Conservation (phyloP, 495 filamentous ascomycete genomes). For the Bathelium albidoporum region DNA sequence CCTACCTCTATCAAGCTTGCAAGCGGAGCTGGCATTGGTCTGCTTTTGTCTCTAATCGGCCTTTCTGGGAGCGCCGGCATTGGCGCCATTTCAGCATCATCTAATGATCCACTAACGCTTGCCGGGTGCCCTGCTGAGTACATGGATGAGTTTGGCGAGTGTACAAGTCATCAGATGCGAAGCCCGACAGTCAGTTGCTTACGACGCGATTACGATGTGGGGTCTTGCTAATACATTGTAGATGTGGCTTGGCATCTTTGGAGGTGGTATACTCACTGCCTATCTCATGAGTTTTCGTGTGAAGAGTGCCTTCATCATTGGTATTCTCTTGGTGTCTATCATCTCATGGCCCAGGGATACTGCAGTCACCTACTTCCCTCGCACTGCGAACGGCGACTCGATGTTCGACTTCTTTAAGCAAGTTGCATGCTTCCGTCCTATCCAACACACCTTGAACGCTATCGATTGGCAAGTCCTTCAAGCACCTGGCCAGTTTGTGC, state of each 20-base stretch:
- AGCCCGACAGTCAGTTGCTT: constrained; percentile 40
- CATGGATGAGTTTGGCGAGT: constrained; percentile 37
- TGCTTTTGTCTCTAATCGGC: constrained; percentile 73
- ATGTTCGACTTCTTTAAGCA: constrained; percentile 75
- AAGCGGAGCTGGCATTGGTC: constrained; percentile 70
- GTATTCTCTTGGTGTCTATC: constrained; percentile 70
- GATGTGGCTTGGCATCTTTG: constrained; percentile 79
- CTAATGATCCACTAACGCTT: constrained; percentile 50
- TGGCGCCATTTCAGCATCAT: constrained; percentile 54
- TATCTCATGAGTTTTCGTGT: constrained; percentile 73
- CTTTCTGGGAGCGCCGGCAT: constrained; percentile 71
- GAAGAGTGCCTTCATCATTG: constrained; percentile 70
- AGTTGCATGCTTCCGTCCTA: constrained; percentile 69
- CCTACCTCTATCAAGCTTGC: constrained; percentile 72
- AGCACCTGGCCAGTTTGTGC: constrained; percentile 57
- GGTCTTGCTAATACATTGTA: background rate
- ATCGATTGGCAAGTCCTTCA: constrained; percentile 58
- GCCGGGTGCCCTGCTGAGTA: constrained; percentile 50
- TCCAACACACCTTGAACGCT: constrained; percentile 51
- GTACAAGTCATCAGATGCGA: constrained; percentile 54
- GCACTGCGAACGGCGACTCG: constrained; percentile 52
- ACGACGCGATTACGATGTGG: background rate
- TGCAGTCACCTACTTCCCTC: constrained; percentile 65
- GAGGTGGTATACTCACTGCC: constrained; percentile 64
- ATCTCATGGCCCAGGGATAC: constrained; percentile 73